Evolutionary conservation across 345 rosid species (phyloP).

Genomic region (Theobroma cacao): DNA sequence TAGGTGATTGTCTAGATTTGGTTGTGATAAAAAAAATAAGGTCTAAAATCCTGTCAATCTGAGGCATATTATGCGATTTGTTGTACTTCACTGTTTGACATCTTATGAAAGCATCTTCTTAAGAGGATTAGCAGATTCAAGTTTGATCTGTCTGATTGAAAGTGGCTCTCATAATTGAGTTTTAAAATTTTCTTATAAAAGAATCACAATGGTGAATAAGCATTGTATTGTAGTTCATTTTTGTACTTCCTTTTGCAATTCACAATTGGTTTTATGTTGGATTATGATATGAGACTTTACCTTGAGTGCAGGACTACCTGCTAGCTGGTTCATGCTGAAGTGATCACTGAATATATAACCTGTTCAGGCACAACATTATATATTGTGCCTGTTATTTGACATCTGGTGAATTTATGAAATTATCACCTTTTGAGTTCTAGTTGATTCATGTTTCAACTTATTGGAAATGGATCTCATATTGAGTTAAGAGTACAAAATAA

Average conservation of each 20-base stretch:
- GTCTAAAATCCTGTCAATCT: background rate
- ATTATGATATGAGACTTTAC: background rate
- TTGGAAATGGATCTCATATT: background rate
- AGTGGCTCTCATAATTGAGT: background rate
- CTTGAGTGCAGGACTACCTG: background rate
- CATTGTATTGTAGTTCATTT: background rate
- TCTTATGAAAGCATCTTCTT: conserved; percentile 1
- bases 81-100: no score
- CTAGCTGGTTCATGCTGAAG: background rate
- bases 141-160: background rate
- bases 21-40: background rate
- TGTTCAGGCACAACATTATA: background rate
- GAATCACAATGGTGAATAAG: background rate
- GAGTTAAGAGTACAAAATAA: background rate
- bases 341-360: background rate
- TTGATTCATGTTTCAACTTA: background rate
- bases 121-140: background rate
- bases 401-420: background rate
- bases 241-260: background rate
- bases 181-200: background rate
- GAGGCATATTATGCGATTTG: no score
- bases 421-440: background rate
- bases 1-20: background rate
- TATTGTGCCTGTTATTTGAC: background rate
- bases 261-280: background rate